These are phyloP conservation scores for Quercus suber DNA, from an alignment of 306 rosid species.

Conservation along the genomic window DNA sequence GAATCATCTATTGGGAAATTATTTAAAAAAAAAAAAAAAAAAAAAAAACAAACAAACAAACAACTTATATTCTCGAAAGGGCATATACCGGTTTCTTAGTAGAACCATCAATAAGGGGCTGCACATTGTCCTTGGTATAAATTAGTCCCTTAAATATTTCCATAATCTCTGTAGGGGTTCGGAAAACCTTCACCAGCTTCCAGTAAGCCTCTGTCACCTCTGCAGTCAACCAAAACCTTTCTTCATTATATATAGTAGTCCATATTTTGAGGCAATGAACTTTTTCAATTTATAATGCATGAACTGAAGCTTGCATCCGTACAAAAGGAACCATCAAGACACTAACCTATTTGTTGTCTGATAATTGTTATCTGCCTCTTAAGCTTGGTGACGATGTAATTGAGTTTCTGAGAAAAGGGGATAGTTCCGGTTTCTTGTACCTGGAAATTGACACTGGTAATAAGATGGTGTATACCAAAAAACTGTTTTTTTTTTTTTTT, in stretches of 20 bases:
- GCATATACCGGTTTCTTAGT: neutral
- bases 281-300: neutral
- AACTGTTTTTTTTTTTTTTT: too few species aligned
- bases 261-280: neutral
- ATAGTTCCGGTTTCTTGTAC: constrained; percentile 18
- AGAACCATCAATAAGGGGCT: neutral
- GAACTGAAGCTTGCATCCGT: neutral
- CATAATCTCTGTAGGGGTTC: constrained; percentile 19
- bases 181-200: neutral
- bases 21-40: too few species aligned
- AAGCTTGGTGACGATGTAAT: constrained; percentile 25
- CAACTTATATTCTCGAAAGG: neutral
- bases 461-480: neutral
- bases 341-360: constrained; percentile 29
- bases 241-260: neutral
- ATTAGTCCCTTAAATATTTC: constrained; percentile 24
- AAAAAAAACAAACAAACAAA: too few species aligned
- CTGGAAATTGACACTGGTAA: constrained; percentile 2
- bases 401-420: constrained; percentile 28
- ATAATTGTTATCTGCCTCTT: constrained; percentile 20
- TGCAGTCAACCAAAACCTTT: neutral
- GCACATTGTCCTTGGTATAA: constrained; percentile 12
- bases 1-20: too few species aligned
- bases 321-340: neutral
- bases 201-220: constrained; percentile 12